Conservation (phyloP, 805 yeast species). For the Metschnikowia kunwiensis region DNA sequence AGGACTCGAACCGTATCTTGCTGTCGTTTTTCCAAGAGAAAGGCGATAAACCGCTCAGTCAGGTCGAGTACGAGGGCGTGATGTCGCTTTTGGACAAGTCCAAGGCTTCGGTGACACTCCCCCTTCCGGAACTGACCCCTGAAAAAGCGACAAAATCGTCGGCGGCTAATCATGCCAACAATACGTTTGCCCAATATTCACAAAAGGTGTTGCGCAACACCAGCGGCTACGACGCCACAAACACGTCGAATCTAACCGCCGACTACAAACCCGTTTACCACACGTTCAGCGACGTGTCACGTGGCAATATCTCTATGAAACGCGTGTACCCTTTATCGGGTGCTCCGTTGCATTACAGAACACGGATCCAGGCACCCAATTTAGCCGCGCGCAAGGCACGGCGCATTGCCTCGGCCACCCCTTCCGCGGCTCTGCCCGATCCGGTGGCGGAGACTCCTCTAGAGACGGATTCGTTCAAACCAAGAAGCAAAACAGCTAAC, state of each 20-base stretch:
- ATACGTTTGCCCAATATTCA: conserved; percentile 23
- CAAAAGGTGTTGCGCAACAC: conserved; percentile 29
- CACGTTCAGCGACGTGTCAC: conserved; percentile 25
- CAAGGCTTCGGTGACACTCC: conserved; percentile 15
- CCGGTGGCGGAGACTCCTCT: conserved; percentile 5
- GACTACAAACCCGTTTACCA: conserved; percentile 40
- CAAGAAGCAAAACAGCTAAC: conserved; percentile 47
- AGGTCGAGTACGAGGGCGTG: conserved; percentile 80
- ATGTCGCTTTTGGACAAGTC: conserved; percentile 46
- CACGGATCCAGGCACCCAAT: conserved; percentile 37
- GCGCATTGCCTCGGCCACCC: conserved; percentile 10
- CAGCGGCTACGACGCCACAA: conserved; percentile 17
- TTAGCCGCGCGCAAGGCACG: conserved; percentile 16
- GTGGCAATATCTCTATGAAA: conserved; percentile 31
- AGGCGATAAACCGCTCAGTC: conserved; percentile 72
- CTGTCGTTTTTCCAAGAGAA: conserved; percentile 69
- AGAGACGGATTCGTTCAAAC: conserved; percentile 18
- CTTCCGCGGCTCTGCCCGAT: conserved; percentile 2
- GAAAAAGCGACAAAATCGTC: background rate
- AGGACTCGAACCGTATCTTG: conserved; percentile 49
- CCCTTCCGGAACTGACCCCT: conserved; percentile 12
- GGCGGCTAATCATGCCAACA: conserved; percentile 8
- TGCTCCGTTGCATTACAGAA: conserved; percentile 43
- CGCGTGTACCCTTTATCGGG: conserved; percentile 46
- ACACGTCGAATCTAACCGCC: conserved; percentile 28